Conservation (phyloP, 2,329 filamentous ascomycete species). For the Tricladium varicosporioides region DNA sequence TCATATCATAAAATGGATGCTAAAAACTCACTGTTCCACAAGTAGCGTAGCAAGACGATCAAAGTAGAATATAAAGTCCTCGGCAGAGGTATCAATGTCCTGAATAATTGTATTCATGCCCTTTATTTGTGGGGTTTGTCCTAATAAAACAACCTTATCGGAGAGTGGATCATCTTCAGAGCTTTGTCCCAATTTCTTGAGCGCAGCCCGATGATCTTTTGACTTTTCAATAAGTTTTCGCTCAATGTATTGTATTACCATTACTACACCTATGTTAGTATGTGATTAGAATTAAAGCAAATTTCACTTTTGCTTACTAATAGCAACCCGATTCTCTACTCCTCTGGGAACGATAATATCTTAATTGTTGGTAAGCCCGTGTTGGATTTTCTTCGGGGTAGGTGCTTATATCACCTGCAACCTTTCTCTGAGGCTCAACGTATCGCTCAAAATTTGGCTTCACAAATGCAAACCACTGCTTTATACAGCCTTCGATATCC, state of each 20-base stretch:
- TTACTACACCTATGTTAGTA: constrained; percentile 49
- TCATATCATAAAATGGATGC: constrained; percentile 11
- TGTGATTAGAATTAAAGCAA: background rate
- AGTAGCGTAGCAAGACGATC: constrained; percentile 83
- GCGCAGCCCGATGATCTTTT: constrained; percentile 72
- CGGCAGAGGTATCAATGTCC: constrained; percentile 71
- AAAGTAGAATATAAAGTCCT: constrained; percentile 98
- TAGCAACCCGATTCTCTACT: constrained; percentile 91
- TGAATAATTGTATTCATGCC: constrained; percentile 92
- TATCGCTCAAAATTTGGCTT: constrained; percentile 96
- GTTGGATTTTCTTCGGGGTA: background rate
- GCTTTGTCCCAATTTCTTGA: constrained; percentile 72
- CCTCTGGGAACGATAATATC: constrained; percentile 95
- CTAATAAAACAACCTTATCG: constrained; percentile 69
- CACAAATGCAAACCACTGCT: constrained; percentile 95
- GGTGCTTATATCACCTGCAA: constrained; percentile 58
- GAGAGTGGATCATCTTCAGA: constrained; percentile 72
- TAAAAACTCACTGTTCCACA: constrained; percentile 64
- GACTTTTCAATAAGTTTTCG: constrained; percentile 86
- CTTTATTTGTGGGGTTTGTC: constrained; percentile 74
- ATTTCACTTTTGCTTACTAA: constrained; percentile 51
- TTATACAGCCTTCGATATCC: constrained; percentile 93
- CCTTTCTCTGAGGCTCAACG: constrained; percentile 86
- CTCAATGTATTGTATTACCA: constrained; percentile 92
- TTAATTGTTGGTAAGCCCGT: constrained; percentile 26